A percentile compares a stretch with the other conserved stretches of the same genome.
Evolutionary conservation across 2,329 filamentous ascomycete genomes (phyloP).

Genomic region (Trichoderma atrobrunneum): DNA sequence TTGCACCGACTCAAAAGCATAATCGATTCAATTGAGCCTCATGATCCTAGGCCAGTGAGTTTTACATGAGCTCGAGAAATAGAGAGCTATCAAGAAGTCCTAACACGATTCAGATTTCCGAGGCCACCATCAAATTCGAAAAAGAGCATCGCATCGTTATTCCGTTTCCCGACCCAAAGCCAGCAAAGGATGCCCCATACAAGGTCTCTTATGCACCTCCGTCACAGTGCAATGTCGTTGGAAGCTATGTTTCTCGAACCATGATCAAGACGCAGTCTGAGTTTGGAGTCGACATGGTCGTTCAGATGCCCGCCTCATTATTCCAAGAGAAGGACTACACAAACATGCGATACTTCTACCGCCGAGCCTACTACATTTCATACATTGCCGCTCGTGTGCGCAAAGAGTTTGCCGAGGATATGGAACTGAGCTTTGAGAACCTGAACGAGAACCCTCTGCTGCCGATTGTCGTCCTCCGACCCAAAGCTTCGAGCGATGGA

Average conservation of each 20-base stretch:
- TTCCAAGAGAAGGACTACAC: constrained; percentile 95
- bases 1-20: constrained; percentile 52
- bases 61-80: not conserved
- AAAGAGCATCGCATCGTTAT: constrained; percentile 67
- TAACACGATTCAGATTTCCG: constrained; percentile 51
- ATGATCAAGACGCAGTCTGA: constrained; percentile 61
- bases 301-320: constrained; percentile 75
- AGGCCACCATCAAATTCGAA: constrained; percentile 66
- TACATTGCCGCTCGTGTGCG: constrained; percentile 72
- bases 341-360: constrained; percentile 92
- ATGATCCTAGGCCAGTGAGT: constrained; percentile 51
- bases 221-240: constrained; percentile 77
- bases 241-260: constrained; percentile 78
- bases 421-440: constrained; percentile 61
- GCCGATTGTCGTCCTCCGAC: constrained; percentile 58
- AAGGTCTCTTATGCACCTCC: constrained; percentile 77
- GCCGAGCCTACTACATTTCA: constrained; percentile 86
- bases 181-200: constrained; percentile 73
- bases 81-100: not conserved
- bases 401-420: constrained; percentile 49
- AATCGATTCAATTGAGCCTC: constrained; percentile 50
- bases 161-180: constrained; percentile 80
- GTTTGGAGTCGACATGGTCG: constrained; percentile 74
- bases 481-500: constrained; percentile 28
- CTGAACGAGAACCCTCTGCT: constrained; percentile 73